Percentiles rank a stretch among this genome's conserved stretches.
These are phyloP conservation scores for Senna siamea DNA, from an alignment of 306 rosid genomes.

Conservation along the genomic window DNA sequence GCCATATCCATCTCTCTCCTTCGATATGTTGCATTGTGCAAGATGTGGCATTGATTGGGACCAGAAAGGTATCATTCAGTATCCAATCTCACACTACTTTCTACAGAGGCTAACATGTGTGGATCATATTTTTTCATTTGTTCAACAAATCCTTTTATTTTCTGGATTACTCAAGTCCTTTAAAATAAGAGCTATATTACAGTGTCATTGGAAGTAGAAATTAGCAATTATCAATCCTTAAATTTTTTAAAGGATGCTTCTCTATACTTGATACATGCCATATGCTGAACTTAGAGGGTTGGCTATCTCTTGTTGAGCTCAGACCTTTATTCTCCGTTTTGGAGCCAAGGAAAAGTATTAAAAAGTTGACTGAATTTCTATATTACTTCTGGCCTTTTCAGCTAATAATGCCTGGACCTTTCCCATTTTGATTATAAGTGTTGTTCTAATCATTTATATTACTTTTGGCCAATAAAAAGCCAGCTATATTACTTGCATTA, in stretches of 20 bases:
- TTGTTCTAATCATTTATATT: not conserved
- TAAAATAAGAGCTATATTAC: constrained; percentile 13
- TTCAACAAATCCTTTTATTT: not conserved
- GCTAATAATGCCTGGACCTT: not conserved
- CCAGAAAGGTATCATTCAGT: constrained; percentile 62
- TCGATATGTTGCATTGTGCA: constrained; percentile 98
- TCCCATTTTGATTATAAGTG: too few relatives aligned
- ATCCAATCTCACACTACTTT: constrained; percentile 20
- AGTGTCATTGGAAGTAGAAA: constrained; percentile 10
- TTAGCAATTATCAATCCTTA: not conserved
- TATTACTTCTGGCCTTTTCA: not conserved
- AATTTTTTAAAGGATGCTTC: not conserved
- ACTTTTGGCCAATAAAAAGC: not conserved
- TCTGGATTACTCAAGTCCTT: not conserved
- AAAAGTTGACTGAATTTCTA: not conserved
- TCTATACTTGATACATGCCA: not conserved
- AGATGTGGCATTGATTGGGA: constrained; percentile 98
- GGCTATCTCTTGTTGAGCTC: not conserved
- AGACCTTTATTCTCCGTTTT: not conserved
- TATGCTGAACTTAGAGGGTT: not conserved
- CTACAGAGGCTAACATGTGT: constrained; percentile 23
- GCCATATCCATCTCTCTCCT: constrained; percentile 94
- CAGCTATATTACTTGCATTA: not conserved
- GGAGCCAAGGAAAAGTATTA: not conserved
- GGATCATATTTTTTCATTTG: constrained; percentile 7